Percentiles rank a stretch among this genome's conserved stretches.
These are phyloP conservation scores for Tulasnella sp. DNA, from an alignment of 768 basidiomycete genomes.

Conservation along the genomic window DNA sequence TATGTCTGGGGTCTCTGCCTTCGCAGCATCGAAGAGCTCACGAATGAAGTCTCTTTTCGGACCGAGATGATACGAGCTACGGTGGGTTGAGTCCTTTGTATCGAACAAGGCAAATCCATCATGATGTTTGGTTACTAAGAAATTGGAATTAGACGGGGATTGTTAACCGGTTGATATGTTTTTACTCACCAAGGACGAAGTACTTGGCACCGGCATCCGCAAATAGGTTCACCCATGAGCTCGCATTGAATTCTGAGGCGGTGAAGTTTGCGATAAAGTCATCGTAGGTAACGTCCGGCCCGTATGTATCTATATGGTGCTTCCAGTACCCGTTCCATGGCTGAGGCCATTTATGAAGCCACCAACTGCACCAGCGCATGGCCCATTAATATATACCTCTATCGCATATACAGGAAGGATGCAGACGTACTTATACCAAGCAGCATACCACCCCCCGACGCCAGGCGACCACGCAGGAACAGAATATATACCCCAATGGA, in stretches of 20 bases:
- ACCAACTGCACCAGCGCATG: slow-evolving; percentile 28
- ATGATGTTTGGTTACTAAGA: slow-evolving; percentile 43
- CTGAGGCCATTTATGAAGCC: slow-evolving; percentile 31
- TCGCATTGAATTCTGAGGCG: slow-evolving; percentile 43
- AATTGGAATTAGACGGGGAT: not conserved
- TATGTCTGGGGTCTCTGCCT: slow-evolving; percentile 38
- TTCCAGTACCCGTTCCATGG: slow-evolving; percentile 35
- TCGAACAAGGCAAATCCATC: slow-evolving; percentile 52
- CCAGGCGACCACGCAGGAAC: slow-evolving; percentile 23
- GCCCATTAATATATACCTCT: not conserved
- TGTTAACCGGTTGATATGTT: too few relatives aligned
- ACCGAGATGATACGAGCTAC: slow-evolving; percentile 39
- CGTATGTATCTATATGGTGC: slow-evolving; percentile 42
- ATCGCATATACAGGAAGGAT: not conserved
- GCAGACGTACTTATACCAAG: slow-evolving; percentile 44
- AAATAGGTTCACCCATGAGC: slow-evolving; percentile 44
- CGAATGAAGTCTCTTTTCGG: slow-evolving; percentile 43
- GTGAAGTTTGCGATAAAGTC: slow-evolving; percentile 49
- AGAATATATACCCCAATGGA: slow-evolving; percentile 34
- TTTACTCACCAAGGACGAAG: slow-evolving; percentile 47
- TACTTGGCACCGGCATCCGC: slow-evolving; percentile 50
- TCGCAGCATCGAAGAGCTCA: slow-evolving; percentile 42
- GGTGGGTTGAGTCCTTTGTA: slow-evolving; percentile 41
- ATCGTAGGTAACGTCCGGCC: slow-evolving; percentile 40
- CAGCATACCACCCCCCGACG: slow-evolving; percentile 31